Percentiles rank a stretch among this genome's conserved stretches.
phyloP scores from a whole-genome alignment of 768 basidiomycete genomes.

The Suillus brevipes region DNA sequence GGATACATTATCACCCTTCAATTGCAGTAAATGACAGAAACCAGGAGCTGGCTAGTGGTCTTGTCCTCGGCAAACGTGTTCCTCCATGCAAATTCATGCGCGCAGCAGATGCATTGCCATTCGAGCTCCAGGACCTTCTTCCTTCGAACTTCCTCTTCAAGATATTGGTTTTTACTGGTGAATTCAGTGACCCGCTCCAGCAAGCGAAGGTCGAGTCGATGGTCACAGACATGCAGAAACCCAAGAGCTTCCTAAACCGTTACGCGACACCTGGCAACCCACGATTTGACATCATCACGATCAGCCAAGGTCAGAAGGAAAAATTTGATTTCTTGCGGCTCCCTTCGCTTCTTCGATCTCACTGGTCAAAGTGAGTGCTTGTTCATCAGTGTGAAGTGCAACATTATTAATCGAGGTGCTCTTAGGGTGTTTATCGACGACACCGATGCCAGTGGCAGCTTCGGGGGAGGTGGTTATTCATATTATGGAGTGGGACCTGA shows the following conservation, averaged over 20 bases:
- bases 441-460: constrained; percentile 39
- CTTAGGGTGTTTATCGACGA: constrained; percentile 63
- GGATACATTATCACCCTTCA: constrained; percentile 49
- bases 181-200: constrained; percentile 29
- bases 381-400: background rate
- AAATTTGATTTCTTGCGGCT: constrained; percentile 30
- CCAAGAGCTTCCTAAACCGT: constrained; percentile 27
- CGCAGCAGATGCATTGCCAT: constrained; percentile 44
- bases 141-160: constrained; percentile 51
- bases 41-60: constrained; percentile 38
- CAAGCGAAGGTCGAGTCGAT: constrained; percentile 24
- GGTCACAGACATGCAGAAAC: constrained; percentile 27
- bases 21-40: constrained; percentile 32
- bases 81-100: constrained; percentile 47
- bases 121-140: constrained; percentile 51
- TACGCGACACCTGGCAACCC: constrained; percentile 22
- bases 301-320: constrained; percentile 33
- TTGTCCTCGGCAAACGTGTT: constrained; percentile 52
- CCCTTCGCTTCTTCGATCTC: constrained; percentile 33
- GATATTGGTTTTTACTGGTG: constrained; percentile 46
- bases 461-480: constrained; percentile 56
- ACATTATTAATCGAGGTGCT: background rate
- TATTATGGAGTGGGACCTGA: constrained; percentile 45
- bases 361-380: constrained; percentile 43
- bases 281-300: constrained; percentile 33